phyloP scores from a whole-genome alignment of 768 basidiomycete genomes.

The Coprinellus aureogranulatus region DNA sequence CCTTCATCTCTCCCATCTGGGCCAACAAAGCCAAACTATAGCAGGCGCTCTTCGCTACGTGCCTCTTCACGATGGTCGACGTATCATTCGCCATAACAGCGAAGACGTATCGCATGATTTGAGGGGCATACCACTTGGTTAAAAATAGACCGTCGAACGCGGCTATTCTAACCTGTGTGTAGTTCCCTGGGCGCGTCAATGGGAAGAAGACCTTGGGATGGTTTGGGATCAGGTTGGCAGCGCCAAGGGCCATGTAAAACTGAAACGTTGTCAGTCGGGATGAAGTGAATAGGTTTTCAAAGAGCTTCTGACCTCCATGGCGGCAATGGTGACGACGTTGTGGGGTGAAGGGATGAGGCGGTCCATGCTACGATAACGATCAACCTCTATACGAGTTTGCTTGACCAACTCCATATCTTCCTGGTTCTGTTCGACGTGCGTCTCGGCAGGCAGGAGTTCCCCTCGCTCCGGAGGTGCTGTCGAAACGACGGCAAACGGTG shows the following conservation, averaged over 20 bases:
- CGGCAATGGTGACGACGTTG: constrained; percentile 89
- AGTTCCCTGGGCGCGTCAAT: constrained; percentile 92
- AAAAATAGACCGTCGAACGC: constrained; percentile 94
- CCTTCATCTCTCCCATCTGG: constrained; percentile 88
- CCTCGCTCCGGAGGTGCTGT: constrained; percentile 76
- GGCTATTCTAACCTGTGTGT: constrained; percentile 83
- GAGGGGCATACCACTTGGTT: constrained; percentile 82
- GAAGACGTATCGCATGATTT: constrained; percentile 84
- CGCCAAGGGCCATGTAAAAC: constrained; percentile 78
- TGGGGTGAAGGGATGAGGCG: constrained; percentile 91
- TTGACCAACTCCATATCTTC: constrained; percentile 72
- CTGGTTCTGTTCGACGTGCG: constrained; percentile 59
- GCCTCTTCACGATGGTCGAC: constrained; percentile 77
- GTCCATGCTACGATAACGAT: constrained; percentile 93
- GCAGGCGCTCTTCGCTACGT: constrained; percentile 82
- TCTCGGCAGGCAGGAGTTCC: constrained; percentile 69
- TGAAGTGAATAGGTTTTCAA: no score
- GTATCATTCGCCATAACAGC: constrained; percentile 84
- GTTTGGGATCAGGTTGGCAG: constrained; percentile 75
- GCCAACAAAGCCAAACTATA: constrained; percentile 84
- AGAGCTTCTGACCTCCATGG: constrained; percentile 66
- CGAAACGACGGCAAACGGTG: constrained; percentile 78
- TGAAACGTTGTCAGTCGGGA: constrained; percentile 27
- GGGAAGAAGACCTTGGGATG: constrained; percentile 80
- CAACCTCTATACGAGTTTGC: constrained; percentile 76